phyloP scores from a whole-genome alignment of 139 green algal species.

The Chloropicon primus region DNA sequence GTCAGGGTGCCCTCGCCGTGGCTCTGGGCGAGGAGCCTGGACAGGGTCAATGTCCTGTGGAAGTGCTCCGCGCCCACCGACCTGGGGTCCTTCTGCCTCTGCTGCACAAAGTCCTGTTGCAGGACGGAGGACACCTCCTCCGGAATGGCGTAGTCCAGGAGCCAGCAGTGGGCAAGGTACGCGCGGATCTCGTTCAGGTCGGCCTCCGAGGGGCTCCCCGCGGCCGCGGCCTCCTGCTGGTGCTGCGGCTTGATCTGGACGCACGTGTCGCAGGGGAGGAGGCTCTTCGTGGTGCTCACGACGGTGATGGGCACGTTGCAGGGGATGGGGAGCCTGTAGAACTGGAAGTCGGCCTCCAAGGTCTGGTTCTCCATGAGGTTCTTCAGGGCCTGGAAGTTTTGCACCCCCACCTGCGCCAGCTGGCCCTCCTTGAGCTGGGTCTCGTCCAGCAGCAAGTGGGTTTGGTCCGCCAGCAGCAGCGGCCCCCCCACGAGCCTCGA shows the following conservation, averaged over 20 bases:
- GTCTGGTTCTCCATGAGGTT: constrained; percentile 30
- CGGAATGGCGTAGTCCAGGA: constrained; percentile 18
- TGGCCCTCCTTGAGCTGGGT: constrained; percentile 35
- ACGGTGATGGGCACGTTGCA: constrained; percentile 38
- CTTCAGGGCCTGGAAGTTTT: constrained; percentile 30
- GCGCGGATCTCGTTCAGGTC: constrained; percentile 18
- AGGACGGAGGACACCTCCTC: background rate
- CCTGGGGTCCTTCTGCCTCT: constrained; percentile 12
- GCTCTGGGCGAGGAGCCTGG: constrained; percentile 21
- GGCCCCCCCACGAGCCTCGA: constrained; percentile 10
- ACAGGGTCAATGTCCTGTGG: constrained; percentile 30
- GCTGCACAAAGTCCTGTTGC: constrained; percentile 16
- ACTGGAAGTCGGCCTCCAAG: constrained; percentile 53
- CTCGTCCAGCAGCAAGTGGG: constrained; percentile 55
- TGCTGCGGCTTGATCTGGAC: background rate
- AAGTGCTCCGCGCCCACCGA: constrained; percentile 10
- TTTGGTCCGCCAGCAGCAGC: constrained; percentile 47
- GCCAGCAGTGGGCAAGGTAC: constrained; percentile 16
- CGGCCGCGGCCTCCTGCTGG: background rate
- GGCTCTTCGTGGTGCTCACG: constrained; percentile 27
- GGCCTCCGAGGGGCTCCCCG: background rate
- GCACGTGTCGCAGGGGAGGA: constrained; percentile 8
- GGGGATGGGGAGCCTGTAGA: constrained; percentile 41
- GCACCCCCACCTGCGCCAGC: constrained; percentile 34
- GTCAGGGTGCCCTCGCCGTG: constrained; percentile 23